Percentiles rank a stretch among this genome's conserved stretches.
These are phyloP conservation scores for Clathrospora elynae DNA, from an alignment of 2,329 filamentous ascomycete species.

Conservation along the genomic window DNA sequence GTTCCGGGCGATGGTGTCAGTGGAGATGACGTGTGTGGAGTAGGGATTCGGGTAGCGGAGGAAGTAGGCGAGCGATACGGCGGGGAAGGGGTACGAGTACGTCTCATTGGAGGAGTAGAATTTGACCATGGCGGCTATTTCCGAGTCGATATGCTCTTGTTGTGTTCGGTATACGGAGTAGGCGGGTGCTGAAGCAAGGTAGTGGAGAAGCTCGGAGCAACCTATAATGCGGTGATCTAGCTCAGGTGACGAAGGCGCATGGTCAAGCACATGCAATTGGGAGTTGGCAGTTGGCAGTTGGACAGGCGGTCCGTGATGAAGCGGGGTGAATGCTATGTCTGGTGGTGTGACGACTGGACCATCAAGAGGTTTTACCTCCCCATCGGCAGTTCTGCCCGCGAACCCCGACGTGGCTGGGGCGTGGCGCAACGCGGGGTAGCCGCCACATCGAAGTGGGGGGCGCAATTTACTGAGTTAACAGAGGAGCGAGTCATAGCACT, in stretches of 20 bases:
- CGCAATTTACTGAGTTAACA: conserved; percentile 9
- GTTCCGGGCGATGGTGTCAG: conserved; percentile 77
- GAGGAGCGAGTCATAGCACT: not conserved
- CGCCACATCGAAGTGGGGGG: conserved; percentile 5
- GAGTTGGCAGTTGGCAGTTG: conserved; percentile 21
- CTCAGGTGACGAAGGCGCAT: conserved; percentile 33
- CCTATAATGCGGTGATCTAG: conserved; percentile 32
- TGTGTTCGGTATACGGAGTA: not conserved
- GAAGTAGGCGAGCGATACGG: conserved; percentile 87
- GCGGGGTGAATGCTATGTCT: conserved; percentile 12
- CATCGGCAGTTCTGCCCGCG: conserved; percentile 8
- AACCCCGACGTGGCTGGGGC: conserved; percentile 18
- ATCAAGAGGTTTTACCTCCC: conserved; percentile 33
- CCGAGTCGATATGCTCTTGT: not conserved
- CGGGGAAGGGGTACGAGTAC: conserved; percentile 81
- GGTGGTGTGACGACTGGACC: conserved; percentile 29
- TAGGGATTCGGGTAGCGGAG: conserved; percentile 88
- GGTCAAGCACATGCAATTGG: conserved; percentile 35
- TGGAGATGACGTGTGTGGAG: conserved; percentile 79
- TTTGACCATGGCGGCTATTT: conserved; percentile 53
- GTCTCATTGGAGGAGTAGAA: conserved; percentile 65
- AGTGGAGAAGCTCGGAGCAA: conserved; percentile 21
- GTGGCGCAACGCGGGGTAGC: conserved; percentile 22
- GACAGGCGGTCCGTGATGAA: conserved; percentile 4
- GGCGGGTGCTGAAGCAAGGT: conserved; percentile 6